Base-by-base conservation (phyloP, 192 early-diverging fungal species). In the Backusella australiensis region DNA sequence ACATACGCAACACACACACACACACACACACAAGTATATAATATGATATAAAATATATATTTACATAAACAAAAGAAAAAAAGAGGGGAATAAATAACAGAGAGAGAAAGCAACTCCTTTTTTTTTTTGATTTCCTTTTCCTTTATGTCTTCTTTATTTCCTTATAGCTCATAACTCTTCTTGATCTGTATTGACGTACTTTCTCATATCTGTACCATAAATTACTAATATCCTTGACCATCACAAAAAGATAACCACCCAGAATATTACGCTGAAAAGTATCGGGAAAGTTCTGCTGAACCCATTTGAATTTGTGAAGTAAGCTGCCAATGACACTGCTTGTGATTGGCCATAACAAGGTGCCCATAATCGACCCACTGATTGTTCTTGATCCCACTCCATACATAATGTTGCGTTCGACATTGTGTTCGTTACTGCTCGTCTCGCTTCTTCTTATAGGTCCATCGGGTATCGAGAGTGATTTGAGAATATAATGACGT, bases 301-400 rank as follows among this genome's bases (percentile, higher is more conserved):
- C 35, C 46, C 67, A 59, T 44, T 74, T 79, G 14, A 73, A 66
- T n/a, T 72, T 53, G 65, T 49, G n/a, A 0, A 78, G 56, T 44
- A 71, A 67, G 3, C 63, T 89, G 42, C 92, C 92, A 36, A 90
- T 82, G 41, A 88, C 76, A 1, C 89, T 88, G n/a, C 89, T 90
- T 29, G 91, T 88, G 17, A 84, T 86, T n/a, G 92, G 92, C 75
- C 91, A 86, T 41, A 90, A 75, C 21, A 93, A 77, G 21, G 91
- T 89, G 59, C 91, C 89, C 9, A 92, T 86, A 42, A 91, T 88
- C 2, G 85, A 90, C 14, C 88, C 81, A 26, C 89, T 87, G 23
- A 91, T 66, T 72, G 86, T 83, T 19, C 81, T 80, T 17, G 86
- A 80, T 52, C 88, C 89, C 42, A 88, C 79, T 12, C 89, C 85